A percentile compares a stretch with the other conserved stretches of the same genome.
These are phyloP conservation scores for Coemansia sp. DNA, from an alignment of 192 early-diverging fungal genomes.

Conservation along the genomic window DNA sequence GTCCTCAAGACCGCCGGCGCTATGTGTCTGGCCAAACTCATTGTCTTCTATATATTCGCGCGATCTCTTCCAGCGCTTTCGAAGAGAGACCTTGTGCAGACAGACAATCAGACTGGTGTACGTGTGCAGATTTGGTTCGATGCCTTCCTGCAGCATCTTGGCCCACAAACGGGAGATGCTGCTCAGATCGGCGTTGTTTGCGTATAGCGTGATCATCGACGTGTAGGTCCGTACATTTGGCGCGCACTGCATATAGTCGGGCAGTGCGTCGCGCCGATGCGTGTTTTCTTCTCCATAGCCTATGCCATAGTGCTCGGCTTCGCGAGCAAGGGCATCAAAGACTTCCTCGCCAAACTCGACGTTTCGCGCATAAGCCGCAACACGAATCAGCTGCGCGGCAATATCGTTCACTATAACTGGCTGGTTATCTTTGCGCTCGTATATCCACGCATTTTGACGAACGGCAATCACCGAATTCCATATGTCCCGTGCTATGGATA, in stretches of 20 bases:
- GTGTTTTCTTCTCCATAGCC: constrained; percentile 5
- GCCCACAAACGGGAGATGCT: constrained; percentile 33
- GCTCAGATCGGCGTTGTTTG: constrained; percentile 24
- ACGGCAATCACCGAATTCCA: constrained; percentile 26
- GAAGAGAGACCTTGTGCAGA: constrained; percentile 41
- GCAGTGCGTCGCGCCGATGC: constrained; percentile 6
- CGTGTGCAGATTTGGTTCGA: constrained; percentile 41
- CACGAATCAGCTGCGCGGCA: constrained; percentile 40
- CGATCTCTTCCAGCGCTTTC: constrained; percentile 29
- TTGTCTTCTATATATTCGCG: constrained; percentile 13
- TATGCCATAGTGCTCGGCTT: constrained; percentile 26
- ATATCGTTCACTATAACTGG: constrained; percentile 50
- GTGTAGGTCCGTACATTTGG: constrained; percentile 50
- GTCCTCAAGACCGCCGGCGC: background rate
- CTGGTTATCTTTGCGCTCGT: background rate
- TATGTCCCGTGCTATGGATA: constrained; percentile 26
- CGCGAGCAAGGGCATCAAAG: constrained; percentile 28
- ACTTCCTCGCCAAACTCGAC: constrained; percentile 43
- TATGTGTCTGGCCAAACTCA: background rate
- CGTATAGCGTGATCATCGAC: constrained; percentile 45
- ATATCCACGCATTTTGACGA: constrained; percentile 25
- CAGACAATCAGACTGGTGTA: constrained; percentile 42
- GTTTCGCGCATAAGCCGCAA: constrained; percentile 38
- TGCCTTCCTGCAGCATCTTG: constrained; percentile 27
- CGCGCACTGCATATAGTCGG: constrained; percentile 38